A percentile compares a stretch with the other conserved stretches of the same genome.
Evolutionary conservation across 129 eudicot genomes (phyloP).

Genomic region (Solidago caesia): DNA sequence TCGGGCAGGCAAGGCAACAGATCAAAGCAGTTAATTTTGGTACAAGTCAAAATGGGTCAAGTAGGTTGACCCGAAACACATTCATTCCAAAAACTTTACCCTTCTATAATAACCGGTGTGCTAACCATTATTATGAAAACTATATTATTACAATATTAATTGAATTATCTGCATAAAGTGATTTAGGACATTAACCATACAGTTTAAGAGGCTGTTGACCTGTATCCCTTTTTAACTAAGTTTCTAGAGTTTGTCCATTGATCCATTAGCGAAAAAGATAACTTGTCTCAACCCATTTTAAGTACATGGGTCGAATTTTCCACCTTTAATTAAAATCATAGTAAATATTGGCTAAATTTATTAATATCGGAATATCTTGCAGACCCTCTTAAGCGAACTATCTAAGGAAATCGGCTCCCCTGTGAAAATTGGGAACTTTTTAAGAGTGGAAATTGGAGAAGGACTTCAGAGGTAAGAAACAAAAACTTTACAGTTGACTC

Average conservation of each 20-base stretch:
- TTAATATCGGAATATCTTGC: slow-evolving; percentile 21
- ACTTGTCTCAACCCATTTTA: neutral
- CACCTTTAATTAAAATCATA: neutral
- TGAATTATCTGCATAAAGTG: neutral
- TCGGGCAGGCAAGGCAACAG: neutral
- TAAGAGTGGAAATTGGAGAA: slow-evolving; percentile 94
- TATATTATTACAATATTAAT: neutral
- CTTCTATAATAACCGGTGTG: neutral
- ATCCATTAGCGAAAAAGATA: neutral
- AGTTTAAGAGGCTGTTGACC: neutral
- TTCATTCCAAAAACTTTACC: neutral
- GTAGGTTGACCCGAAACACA: neutral
- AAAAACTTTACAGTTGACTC: neutral
- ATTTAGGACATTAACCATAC: neutral
- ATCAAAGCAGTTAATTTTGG: neutral
- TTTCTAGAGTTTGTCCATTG: neutral
- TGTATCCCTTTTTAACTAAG: neutral
- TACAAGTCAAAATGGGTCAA: neutral
- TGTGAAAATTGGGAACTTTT: slow-evolving; percentile 65
- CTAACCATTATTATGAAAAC: neutral
- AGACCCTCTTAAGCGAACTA: slow-evolving; percentile 62
- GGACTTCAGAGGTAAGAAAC: slow-evolving; percentile 65
- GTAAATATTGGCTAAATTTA: neutral
- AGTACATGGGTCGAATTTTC: neutral
- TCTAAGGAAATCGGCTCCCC: slow-evolving; percentile 86